Percentiles rank a stretch among this genome's conserved stretches.
These are phyloP conservation scores for Coniferiporia sulphurascens DNA, from an alignment of 1,284 basidiomycete species.

Conservation along the genomic window DNA sequence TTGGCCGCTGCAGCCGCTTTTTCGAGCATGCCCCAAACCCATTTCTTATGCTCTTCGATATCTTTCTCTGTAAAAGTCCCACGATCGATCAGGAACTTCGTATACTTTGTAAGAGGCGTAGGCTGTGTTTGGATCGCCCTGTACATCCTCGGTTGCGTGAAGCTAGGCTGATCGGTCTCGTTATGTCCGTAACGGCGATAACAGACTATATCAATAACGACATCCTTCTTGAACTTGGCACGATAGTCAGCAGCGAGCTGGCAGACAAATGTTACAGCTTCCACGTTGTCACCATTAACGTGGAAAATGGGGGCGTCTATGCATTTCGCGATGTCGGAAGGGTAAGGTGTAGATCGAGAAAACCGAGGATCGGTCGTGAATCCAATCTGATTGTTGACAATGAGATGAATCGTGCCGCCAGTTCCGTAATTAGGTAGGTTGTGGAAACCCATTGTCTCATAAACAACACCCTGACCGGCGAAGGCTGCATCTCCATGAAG, in stretches of 20 bases:
- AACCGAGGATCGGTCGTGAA: slow-evolving; percentile 99
- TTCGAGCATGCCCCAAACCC: slow-evolving; percentile 99
- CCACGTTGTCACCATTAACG: slow-evolving; percentile 98
- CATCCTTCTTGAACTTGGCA: slow-evolving; percentile 98
- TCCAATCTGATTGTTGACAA: slow-evolving; percentile 99
- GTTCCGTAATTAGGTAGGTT: slow-evolving; percentile 94
- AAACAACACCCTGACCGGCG: slow-evolving; percentile 97
- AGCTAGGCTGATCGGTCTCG: slow-evolving; percentile 98
- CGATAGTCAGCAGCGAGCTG: slow-evolving; percentile 98
- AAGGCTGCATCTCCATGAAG: slow-evolving; percentile 99
- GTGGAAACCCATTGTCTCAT: slow-evolving; percentile 99
- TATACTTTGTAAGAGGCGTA: slow-evolving; percentile 88
- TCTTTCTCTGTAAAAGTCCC: slow-evolving; percentile 95
- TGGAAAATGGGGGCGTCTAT: slow-evolving; percentile 99
- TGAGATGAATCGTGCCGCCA: slow-evolving; percentile 96
- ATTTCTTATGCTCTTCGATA: slow-evolving; percentile 97
- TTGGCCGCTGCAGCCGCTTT: slow-evolving; percentile 87
- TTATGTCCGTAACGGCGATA: slow-evolving; percentile 99
- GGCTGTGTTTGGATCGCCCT: slow-evolving; percentile 94
- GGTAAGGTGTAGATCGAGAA: slow-evolving; percentile 95
- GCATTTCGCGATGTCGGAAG: slow-evolving; percentile 98
- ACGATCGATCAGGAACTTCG: slow-evolving; percentile 86
- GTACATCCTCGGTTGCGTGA: slow-evolving; percentile 99
- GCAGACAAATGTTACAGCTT: slow-evolving; percentile 97
- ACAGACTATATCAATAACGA: slow-evolving; percentile 98